Evolutionary conservation across 2,329 filamentous ascomycete genomes (phyloP).

Genomic region (Mariannaea sp.): DNA sequence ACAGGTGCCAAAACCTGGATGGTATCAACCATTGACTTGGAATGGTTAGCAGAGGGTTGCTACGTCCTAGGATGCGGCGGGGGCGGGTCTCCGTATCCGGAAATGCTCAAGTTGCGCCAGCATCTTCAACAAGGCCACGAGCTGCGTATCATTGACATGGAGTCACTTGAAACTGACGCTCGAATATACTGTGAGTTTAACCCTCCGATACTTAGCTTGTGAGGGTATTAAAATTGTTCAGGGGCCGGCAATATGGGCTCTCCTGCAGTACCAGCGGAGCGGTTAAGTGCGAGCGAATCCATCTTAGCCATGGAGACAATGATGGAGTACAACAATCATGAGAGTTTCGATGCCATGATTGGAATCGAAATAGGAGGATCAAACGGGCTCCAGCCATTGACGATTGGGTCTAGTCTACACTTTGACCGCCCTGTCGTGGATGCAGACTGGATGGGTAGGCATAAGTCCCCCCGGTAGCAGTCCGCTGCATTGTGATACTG

Average conservation of each 20-base stretch:
- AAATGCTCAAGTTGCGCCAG: neutral
- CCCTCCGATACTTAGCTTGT: no score
- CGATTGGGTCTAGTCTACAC: constrained; percentile 43
- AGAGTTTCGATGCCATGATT: constrained; percentile 17
- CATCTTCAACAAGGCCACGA: neutral
- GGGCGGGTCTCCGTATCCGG: constrained; percentile 44
- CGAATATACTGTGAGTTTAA: no score
- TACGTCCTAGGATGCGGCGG: constrained; percentile 62
- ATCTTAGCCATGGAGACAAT: no score
- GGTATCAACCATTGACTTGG: constrained; percentile 57
- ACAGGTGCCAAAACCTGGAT: constrained; percentile 46
- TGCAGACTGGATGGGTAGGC: constrained; percentile 45
- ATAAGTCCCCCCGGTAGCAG: no score
- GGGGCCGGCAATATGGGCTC: no score
- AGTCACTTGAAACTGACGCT: neutral
- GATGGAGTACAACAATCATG: no score
- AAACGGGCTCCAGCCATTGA: constrained; percentile 53
- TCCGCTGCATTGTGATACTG: no score
- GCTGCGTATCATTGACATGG: neutral
- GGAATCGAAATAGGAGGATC: constrained; percentile 54
- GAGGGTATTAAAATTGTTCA: no score
- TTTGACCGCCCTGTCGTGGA: constrained; percentile 45
- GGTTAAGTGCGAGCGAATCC: no score
- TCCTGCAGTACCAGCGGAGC: no score
- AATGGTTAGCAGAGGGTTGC: constrained; percentile 57